A percentile compares a stretch with the other conserved stretches of the same genome.
Conservation (phyloP, 208 protist species). For the Trypanosoma lewisi region DNA sequence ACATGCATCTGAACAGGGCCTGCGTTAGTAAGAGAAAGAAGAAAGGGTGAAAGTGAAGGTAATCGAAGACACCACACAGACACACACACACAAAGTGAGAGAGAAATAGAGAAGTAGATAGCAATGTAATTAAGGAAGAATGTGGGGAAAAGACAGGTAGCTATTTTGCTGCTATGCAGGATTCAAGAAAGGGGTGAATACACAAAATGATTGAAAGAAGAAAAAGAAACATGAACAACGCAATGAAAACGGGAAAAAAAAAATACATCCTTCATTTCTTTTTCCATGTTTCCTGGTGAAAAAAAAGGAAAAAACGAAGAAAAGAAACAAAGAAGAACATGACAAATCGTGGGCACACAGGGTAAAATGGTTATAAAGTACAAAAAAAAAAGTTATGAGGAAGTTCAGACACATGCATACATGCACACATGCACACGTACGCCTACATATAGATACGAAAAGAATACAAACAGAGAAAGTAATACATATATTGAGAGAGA, state of each 20-base stretch:
- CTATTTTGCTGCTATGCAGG: too few species aligned
- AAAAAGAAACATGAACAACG: constrained; percentile 18
- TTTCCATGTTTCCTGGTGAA: not conserved
- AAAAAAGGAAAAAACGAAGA: constrained; percentile 20
- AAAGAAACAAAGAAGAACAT: constrained; percentile 8
- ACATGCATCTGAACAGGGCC: too few species aligned
- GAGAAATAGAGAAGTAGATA: too few species aligned
- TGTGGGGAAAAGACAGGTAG: too few species aligned
- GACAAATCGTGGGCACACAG: not conserved
- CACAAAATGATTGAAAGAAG: too few species aligned
- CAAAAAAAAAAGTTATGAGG: not conserved
- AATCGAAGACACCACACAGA: too few species aligned
- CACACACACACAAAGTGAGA: too few species aligned
- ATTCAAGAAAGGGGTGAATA: too few species aligned
- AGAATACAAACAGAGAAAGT: not conserved
- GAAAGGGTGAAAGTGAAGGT: constrained; percentile 7
- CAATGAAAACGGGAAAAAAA: constrained; percentile 26
- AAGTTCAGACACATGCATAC: not conserved
- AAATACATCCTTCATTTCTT: constrained; percentile 3
- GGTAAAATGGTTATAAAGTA: not conserved
- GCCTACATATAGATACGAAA: not conserved
- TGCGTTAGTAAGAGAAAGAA: constrained; percentile 21
- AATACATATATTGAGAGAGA: too few species aligned
- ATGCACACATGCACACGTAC: constrained; percentile 3
- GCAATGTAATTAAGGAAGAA: too few species aligned